These are phyloP conservation scores for Dictyostelium citrinum DNA, from an alignment of 78 protist species.

Conservation along the genomic window DNA sequence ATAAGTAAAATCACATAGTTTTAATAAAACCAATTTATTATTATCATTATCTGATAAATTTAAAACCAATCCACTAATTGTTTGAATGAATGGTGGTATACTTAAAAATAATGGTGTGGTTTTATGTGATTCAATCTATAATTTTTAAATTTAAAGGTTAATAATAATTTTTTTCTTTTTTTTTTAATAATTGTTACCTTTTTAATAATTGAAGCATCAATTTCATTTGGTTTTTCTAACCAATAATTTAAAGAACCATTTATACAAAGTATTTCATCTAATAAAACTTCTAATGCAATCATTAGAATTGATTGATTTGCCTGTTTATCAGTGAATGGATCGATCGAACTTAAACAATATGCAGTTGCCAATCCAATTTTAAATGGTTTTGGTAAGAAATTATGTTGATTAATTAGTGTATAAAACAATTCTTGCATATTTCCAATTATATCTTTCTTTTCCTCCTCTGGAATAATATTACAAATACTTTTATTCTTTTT, in stretches of 20 bases:
- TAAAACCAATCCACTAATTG: conserved; percentile 15
- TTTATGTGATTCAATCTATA: conserved; percentile 37
- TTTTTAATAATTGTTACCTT: conserved; percentile 37
- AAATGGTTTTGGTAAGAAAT: not conserved
- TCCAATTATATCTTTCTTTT: not conserved
- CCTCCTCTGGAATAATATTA: not conserved
- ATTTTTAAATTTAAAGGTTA: not conserved
- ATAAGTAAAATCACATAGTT: conserved; percentile 30
- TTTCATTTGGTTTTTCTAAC: conserved; percentile 54
- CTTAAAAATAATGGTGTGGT: conserved; percentile 4
- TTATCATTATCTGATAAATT: conserved; percentile 36
- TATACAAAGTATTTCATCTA: conserved; percentile 45
- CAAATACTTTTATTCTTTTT: conserved; percentile 24
- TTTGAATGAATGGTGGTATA: conserved; percentile 13
- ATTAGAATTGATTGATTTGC: conserved; percentile 43
- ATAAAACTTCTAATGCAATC: conserved; percentile 19
- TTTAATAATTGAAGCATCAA: conserved; percentile 17
- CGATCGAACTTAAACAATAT: conserved; percentile 28
- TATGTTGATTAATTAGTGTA: conserved; percentile 31
- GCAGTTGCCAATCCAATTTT: conserved; percentile 54
- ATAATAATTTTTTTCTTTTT: not conserved
- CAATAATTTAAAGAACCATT: conserved; percentile 23
- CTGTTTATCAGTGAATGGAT: conserved; percentile 13
- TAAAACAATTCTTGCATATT: conserved; percentile 53
- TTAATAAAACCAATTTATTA: conserved; percentile 34